Percentiles rank a stretch among this genome's conserved stretches.
Conservation (phyloP, 345 rosid species). For the Linum tenue region DNA sequence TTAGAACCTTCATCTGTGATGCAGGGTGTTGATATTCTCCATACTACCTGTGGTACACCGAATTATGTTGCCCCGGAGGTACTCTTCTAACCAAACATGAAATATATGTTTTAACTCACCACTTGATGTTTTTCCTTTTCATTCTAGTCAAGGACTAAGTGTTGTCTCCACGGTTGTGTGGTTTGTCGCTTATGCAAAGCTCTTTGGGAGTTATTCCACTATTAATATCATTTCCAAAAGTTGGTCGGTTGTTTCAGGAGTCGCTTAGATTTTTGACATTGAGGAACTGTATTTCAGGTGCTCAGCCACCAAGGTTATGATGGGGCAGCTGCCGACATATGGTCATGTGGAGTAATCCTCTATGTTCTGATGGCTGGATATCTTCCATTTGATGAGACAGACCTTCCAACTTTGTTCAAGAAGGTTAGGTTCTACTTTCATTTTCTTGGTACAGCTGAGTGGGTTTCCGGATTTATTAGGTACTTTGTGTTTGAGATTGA, state of each 20-base stretch:
- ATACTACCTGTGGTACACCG: slow-evolving; percentile 94
- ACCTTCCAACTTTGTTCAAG: slow-evolving; percentile 64
- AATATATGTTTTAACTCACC: neutral
- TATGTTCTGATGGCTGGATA: slow-evolving; percentile 80
- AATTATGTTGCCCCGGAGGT: slow-evolving; percentile 75
- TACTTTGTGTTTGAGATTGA: neutral
- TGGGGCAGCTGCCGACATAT: slow-evolving; percentile 86
- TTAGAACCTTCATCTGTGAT: slow-evolving; percentile 12
- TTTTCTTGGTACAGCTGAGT: slow-evolving; percentile 6
- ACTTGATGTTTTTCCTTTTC: no score
- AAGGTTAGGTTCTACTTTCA: slow-evolving; percentile 38
- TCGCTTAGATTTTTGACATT: slow-evolving; percentile 5
- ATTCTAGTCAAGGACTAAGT: no score
- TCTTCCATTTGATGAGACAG: slow-evolving; percentile 70
- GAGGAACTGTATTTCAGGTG: slow-evolving; percentile 31
- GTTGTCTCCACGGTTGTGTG: no score
- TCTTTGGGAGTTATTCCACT: no score
- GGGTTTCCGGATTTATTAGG: neutral
- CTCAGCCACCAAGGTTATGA: slow-evolving; percentile 60
- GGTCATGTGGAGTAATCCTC: slow-evolving; percentile 96
- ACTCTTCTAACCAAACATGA: neutral
- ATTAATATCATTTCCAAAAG: neutral
- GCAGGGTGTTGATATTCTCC: slow-evolving; percentile 60
- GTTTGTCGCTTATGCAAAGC: no score
- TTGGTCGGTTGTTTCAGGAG: neutral